Evolutionary conservation across 2,329 filamentous ascomycete genomes (phyloP).

Genomic region (Sporothrix mexicana): DNA sequence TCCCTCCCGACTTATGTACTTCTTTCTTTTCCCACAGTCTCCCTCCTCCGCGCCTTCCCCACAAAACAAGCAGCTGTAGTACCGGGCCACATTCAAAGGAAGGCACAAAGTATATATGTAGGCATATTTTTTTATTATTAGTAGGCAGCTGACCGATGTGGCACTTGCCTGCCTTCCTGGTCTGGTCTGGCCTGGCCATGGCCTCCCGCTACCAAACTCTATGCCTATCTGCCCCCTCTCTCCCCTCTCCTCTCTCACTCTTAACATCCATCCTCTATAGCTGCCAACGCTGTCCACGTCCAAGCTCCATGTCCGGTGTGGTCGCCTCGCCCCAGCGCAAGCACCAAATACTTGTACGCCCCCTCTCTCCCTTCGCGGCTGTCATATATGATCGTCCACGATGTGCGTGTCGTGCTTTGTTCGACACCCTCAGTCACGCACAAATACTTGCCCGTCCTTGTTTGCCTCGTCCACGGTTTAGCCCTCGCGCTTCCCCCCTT

Average conservation of each 20-base stretch:
- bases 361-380: not conserved
- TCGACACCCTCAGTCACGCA: not conserved
- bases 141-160: not conserved
- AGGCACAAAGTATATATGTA: not conserved
- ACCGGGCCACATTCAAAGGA: not conserved
- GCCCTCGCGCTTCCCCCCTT: not conserved
- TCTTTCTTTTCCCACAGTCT: not conserved
- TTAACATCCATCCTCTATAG: not conserved
- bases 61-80: conserved; percentile 13
- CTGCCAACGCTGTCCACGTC: not conserved
- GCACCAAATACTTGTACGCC: not conserved
- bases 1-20: not conserved
- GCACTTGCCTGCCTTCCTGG: not conserved
- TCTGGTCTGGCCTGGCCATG: conserved; percentile 1
- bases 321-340: not conserved
- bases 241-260: conserved; percentile 9
- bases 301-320: not conserved
- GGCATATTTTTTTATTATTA: not conserved
- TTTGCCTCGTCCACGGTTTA: not conserved
- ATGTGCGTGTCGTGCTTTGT: conserved; percentile 20
- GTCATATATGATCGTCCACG: not conserved
- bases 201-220: not conserved
- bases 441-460: not conserved
- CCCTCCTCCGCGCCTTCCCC: conserved; percentile 2
- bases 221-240: not conserved